These are phyloP conservation scores for Saccharomycopsis lassenensis DNA, from an alignment of 805 yeast species.

Conservation along the genomic window DNA sequence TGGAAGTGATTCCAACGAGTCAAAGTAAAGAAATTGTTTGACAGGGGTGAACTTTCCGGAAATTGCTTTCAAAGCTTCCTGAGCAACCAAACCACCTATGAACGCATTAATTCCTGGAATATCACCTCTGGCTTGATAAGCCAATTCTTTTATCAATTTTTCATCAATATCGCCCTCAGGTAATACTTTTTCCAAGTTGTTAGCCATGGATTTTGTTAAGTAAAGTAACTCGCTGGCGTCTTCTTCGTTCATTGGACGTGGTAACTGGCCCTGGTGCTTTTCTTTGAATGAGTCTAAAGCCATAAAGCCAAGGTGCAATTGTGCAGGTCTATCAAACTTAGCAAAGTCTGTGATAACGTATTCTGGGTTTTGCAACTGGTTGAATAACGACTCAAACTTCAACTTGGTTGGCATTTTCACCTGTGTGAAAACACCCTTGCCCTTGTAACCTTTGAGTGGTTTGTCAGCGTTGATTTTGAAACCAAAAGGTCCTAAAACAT, in stretches of 20 bases:
- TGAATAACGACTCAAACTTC: conserved; percentile 49
- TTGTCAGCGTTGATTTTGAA: conserved; percentile 50
- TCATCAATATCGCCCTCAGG: conserved; percentile 46
- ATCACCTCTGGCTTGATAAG: conserved; percentile 87
- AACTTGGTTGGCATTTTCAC: conserved; percentile 71
- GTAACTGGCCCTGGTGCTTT: conserved; percentile 53
- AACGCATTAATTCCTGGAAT: conserved; percentile 83
- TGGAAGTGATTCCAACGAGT: conserved; percentile 87
- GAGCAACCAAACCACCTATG: conserved; percentile 90
- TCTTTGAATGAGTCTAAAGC: conserved; percentile 70
- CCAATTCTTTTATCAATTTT: conserved; percentile 54
- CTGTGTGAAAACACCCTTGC: conserved; percentile 88
- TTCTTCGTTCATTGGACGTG: conserved; percentile 62
- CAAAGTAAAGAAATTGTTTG: conserved; percentile 86
- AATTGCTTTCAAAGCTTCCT: conserved; percentile 90
- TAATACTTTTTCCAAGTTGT: conserved; percentile 45
- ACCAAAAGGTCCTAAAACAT: conserved; percentile 91
- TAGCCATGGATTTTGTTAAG: conserved; percentile 47
- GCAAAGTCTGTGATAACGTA: conserved; percentile 79
- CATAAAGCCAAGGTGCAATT: conserved; percentile 84
- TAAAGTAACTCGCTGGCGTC: conserved; percentile 62
- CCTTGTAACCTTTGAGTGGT: conserved; percentile 54
- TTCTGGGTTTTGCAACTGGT: conserved; percentile 71
- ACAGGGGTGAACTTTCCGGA: conserved; percentile 94
- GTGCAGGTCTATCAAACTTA: conserved; percentile 85